Evolutionary conservation across 306 rosid species (phyloP), one percentile per base, ranked within the genome.

Genomic region (Lagenaria siceraria): DNA sequence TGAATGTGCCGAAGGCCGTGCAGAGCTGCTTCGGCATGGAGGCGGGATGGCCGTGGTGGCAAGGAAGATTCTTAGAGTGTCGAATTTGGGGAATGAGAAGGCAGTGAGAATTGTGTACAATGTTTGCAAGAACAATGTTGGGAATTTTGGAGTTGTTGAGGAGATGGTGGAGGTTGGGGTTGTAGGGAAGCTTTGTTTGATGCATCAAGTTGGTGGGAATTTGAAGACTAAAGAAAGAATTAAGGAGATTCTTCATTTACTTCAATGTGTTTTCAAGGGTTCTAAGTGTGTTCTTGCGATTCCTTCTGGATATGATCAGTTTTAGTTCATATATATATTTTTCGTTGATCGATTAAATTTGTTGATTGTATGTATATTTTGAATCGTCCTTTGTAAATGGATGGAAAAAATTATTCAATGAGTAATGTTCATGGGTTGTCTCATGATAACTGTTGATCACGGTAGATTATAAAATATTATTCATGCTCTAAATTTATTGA

Each of bases 1-100:
- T 5, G 82, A 90, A 0, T 93, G 98, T 15, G 96, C 97, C 0
- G 97, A 93, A 80, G 98, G 97, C 40, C 56, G 97, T 2, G 97
- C 92, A 0, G 93, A 86, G 82, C 56, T 93, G 79, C 66, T 87
- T 85, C 81, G 61, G 33, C 97, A 93, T 33, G 85, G 76, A 0
- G 98, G 88, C 0, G 97, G 98, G 15, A 18, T 91, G 24, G 96
- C 93, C 7, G 73, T 89, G 5, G 90, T 93, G 62, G 82, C 92
- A 0, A 89, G 87, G 84, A 93, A 87, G 68, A 93, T 93, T 43
- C 71, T 91, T 11, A 76, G 96, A 68, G 84, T 90, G 25, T 93
- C 98, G 8, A 92, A 78, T 11, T 70, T 84, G 65, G 92, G 83
- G 0, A 91, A 86, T 9, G 93, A 88, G 31, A 78, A 89, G 81